These are phyloP conservation scores for Exobasidium rhododendri DNA, from an alignment of 1,284 basidiomycete genomes.

Conservation along the genomic window DNA sequence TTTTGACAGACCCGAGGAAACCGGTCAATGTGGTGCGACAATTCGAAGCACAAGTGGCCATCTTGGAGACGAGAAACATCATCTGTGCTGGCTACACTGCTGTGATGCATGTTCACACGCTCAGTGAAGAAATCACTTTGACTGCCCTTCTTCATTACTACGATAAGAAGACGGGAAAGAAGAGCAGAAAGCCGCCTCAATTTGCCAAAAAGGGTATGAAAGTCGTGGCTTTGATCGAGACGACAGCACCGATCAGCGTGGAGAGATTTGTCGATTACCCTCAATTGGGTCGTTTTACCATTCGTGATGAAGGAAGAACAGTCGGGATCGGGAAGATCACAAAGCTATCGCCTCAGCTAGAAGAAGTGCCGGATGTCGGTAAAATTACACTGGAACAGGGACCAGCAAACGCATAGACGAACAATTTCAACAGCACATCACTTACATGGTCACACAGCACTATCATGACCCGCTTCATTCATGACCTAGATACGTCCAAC, in stretches of 20 bases:
- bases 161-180: conserved; percentile 55
- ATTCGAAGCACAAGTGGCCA: conserved; percentile 55
- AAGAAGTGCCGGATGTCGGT: conserved; percentile 39
- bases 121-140: conserved; percentile 47
- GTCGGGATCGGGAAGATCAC: conserved; percentile 53
- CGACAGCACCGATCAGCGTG: conserved; percentile 45
- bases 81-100: conserved; percentile 54
- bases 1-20: conserved; percentile 43
- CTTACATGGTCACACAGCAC: neutral
- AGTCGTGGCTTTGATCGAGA: conserved; percentile 52
- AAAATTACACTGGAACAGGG: conserved; percentile 21
- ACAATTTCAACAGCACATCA: neutral
- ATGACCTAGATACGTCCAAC: no score
- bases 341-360: conserved; percentile 40
- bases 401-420: neutral
- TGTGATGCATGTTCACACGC: conserved; percentile 52
- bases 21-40: conserved; percentile 50
- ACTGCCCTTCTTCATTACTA: conserved; percentile 52
- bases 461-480: neutral
- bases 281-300: conserved; percentile 52
- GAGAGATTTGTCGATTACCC: conserved; percentile 53
- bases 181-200: conserved; percentile 50
- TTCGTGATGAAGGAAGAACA: conserved; percentile 52
- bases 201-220: conserved; percentile 52
- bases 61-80: conserved; percentile 53